These are phyloP conservation scores for Rhodotorula paludigena DNA, from an alignment of 768 basidiomycete species.

Conservation along the genomic window DNA sequence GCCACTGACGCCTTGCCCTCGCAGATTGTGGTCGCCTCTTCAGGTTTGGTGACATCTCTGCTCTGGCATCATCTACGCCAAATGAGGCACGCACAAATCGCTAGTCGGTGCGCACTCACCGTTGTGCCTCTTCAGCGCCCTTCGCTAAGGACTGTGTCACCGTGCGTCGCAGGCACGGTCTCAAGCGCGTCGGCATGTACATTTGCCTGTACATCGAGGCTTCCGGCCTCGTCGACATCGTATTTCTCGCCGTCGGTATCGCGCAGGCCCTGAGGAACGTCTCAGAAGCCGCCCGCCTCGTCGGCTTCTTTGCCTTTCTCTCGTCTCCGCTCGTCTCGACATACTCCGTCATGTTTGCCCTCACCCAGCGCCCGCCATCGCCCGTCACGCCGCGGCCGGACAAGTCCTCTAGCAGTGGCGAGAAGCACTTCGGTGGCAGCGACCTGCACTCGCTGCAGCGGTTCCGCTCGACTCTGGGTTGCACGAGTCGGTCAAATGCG, in stretches of 20 bases:
- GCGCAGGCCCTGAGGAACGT: neutral
- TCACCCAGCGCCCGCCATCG: neutral
- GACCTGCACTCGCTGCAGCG: neutral
- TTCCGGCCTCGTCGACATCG: neutral
- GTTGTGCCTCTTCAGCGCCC: no score
- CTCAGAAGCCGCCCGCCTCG: neutral
- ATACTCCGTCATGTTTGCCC: neutral
- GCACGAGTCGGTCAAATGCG: no score
- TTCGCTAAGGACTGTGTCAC: no score
- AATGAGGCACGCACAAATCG: no score
- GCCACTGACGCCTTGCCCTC: no score
- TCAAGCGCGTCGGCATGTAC: no score
- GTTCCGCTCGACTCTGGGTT: neutral
- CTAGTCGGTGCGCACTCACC: no score
- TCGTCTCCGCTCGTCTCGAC: neutral
- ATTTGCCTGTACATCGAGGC: neutral
- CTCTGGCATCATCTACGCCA: no score
- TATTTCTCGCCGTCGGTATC: neutral
- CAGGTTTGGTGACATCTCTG: no score
- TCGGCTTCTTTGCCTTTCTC: neutral
- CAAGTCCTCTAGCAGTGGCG: neutral
- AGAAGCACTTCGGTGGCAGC: neutral
- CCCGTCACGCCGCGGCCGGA: neutral
- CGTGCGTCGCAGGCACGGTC: no score
- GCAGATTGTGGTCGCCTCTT: no score